These are phyloP conservation scores for Scenedesmus sp. DNA, from an alignment of 163 green algal species.

Conservation along the genomic window DNA sequence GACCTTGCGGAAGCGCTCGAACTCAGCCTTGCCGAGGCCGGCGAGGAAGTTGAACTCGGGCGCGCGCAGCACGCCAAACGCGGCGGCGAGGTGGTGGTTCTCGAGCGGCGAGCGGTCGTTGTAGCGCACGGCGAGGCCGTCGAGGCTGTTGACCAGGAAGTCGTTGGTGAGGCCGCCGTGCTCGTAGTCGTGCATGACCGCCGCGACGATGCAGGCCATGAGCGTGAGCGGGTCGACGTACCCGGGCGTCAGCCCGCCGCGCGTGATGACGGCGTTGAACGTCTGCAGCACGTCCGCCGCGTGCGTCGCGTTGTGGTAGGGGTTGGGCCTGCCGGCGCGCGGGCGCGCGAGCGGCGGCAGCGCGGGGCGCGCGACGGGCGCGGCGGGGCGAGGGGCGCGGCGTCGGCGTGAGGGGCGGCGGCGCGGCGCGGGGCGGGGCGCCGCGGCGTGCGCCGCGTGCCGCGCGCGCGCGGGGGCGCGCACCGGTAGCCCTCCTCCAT, in stretches of 20 bases:
- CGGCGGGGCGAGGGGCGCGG: too few species aligned
- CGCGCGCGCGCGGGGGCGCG: too few species aligned
- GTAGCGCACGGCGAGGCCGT: constrained; percentile 65
- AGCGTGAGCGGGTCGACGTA: constrained; percentile 58
- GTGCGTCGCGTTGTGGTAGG: constrained; percentile 64
- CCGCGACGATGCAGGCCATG: constrained; percentile 54
- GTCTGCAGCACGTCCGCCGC: constrained; percentile 70
- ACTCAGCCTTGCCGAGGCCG: constrained; percentile 13
- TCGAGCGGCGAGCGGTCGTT: constrained; percentile 70
- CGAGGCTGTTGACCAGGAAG: constrained; percentile 58
- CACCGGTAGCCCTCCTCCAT: constrained; percentile 73
- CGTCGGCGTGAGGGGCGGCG: too few species aligned
- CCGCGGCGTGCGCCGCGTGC: too few species aligned
- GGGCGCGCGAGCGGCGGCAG: too few species aligned
- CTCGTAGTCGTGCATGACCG: constrained; percentile 73
- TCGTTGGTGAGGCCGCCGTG: constrained; percentile 68
- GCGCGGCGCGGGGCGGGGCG: too few species aligned
- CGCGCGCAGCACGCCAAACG: constrained; percentile 50
- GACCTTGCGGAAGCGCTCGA: constrained; percentile 46
- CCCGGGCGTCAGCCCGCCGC: constrained; percentile 60
- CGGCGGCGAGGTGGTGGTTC: constrained; percentile 66
- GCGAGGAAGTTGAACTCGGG: constrained; percentile 35
- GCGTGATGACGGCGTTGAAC: constrained; percentile 63
- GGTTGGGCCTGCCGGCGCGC: constrained; percentile 50
- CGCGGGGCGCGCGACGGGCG: too few species aligned